Evolutionary conservation across 768 basidiomycete species (phyloP).

Genomic region (Trametopsis cervina): DNA sequence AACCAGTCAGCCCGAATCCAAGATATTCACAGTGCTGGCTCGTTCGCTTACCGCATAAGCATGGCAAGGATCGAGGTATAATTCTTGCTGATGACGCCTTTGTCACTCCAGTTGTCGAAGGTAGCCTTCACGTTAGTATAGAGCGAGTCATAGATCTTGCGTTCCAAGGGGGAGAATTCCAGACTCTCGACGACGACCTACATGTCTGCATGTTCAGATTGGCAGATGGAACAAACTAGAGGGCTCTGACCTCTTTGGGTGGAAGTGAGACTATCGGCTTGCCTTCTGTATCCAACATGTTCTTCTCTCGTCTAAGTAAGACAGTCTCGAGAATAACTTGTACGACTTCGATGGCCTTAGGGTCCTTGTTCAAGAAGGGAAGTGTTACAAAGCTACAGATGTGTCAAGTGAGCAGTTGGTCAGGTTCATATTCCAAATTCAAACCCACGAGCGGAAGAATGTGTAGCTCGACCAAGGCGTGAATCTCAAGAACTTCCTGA

Average conservation of each 20-base stretch:
- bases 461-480: slow-evolving; percentile 76
- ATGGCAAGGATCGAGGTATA: slow-evolving; percentile 88
- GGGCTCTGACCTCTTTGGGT: slow-evolving; percentile 57
- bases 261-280: slow-evolving; percentile 86
- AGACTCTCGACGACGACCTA: slow-evolving; percentile 66
- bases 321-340: slow-evolving; percentile 90
- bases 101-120: slow-evolving; percentile 74
- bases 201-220: too few species aligned
- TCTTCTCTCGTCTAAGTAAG: slow-evolving; percentile 86
- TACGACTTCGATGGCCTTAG: slow-evolving; percentile 90
- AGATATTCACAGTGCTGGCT: not conserved
- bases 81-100: slow-evolving; percentile 73
- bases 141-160: slow-evolving; percentile 84
- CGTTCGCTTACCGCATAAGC: slow-evolving; percentile 76
- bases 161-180: slow-evolving; percentile 75
- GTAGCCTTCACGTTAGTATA: slow-evolving; percentile 72
- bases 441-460: slow-evolving; percentile 81
- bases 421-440: too few species aligned
- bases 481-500: slow-evolving; percentile 70
- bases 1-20: too few species aligned
- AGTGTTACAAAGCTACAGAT: slow-evolving; percentile 72
- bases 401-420: slow-evolving; percentile 10
- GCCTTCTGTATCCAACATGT: slow-evolving; percentile 82
- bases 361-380: slow-evolving; percentile 86
- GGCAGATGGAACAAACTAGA: not conserved